Conservation (phyloP, 1,284 basidiomycete genomes). For the Apiotrichum gracile region DNA sequence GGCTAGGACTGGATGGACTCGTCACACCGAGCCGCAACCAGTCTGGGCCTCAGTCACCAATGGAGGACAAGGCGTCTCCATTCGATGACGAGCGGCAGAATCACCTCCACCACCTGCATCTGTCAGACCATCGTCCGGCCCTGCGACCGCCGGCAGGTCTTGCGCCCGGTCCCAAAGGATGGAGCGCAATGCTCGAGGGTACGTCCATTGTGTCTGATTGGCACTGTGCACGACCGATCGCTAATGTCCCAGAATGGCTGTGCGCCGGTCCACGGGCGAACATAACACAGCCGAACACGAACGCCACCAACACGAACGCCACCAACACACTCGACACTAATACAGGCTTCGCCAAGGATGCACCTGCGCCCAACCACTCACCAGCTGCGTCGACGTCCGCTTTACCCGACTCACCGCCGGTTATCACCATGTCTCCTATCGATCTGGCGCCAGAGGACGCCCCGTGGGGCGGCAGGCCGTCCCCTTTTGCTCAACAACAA, state of each 20-base stretch:
- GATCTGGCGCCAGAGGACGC: neutral
- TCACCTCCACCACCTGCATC: neutral
- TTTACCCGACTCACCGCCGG: neutral
- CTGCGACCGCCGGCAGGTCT: neutral
- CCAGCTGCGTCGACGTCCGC: neutral
- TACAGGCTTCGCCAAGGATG: too few relatives aligned
- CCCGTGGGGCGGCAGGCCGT: neutral
- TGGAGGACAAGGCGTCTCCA: slow-evolving; percentile 7
- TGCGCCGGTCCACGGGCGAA: slow-evolving; percentile 29
- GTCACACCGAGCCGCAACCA: neutral
- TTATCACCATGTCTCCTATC: neutral
- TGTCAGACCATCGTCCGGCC: too few relatives aligned
- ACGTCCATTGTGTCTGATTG: slow-evolving; percentile 5
- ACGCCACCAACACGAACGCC: neutral
- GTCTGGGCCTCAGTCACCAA: slow-evolving; percentile 23
- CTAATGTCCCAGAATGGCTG: slow-evolving; percentile 33
- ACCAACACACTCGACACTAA: neutral
- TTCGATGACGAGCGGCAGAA: neutral
- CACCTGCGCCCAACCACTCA: too few relatives aligned
- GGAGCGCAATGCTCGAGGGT: slow-evolving; percentile 45
- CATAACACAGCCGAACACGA: too few relatives aligned
- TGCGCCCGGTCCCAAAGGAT: slow-evolving; percentile 24
- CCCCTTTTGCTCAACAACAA: neutral
- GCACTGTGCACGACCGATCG: neutral
- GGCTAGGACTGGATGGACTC: neutral